phyloP scores from a whole-genome alignment of 345 rosid genomes.

The Ricinus communis region DNA sequence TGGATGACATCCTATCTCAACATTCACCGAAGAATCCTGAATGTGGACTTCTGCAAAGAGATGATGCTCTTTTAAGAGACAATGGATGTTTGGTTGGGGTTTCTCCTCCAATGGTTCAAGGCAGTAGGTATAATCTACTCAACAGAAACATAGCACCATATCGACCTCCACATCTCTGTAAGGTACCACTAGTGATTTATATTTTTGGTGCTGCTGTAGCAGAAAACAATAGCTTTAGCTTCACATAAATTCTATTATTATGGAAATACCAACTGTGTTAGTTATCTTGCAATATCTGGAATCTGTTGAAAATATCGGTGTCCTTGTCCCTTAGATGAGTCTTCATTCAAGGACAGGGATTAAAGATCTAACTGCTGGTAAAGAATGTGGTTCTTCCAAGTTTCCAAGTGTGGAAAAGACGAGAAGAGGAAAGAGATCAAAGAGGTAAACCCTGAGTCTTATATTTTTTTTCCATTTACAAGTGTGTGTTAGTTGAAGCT shows the following conservation, averaged over 20 bases:
- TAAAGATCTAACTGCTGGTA: slow-evolving; percentile 16
- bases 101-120: slow-evolving; percentile 17
- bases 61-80: slow-evolving; percentile 10
- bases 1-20: slow-evolving; percentile 13
- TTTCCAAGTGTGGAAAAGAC: slow-evolving; percentile 17
- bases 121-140: slow-evolving; percentile 17
- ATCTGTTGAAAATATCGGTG: not conserved
- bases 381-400: slow-evolving; percentile 24
- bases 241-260: not conserved
- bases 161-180: slow-evolving; percentile 33
- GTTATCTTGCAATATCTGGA: not conserved
- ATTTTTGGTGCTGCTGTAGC: slow-evolving; percentile 7
- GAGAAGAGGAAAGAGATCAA: slow-evolving; percentile 24
- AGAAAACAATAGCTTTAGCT: slow-evolving; percentile 1
- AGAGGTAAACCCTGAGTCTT: slow-evolving; percentile 24
- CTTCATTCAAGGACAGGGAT: slow-evolving; percentile 15
- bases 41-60: slow-evolving; percentile 25
- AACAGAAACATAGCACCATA: slow-evolving; percentile 27
- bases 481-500: slow-evolving; percentile 4
- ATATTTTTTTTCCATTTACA: not conserved
- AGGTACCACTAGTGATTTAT: slow-evolving; percentile 18
- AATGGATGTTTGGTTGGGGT: slow-evolving; percentile 2
- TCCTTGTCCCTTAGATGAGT: slow-evolving; percentile 25
- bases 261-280: not conserved
- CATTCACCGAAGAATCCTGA: slow-evolving; percentile 16